Base-by-base conservation (phyloP, 2,329 filamentous ascomycete species). In the Coniochaeta hoffmannii region DNA sequence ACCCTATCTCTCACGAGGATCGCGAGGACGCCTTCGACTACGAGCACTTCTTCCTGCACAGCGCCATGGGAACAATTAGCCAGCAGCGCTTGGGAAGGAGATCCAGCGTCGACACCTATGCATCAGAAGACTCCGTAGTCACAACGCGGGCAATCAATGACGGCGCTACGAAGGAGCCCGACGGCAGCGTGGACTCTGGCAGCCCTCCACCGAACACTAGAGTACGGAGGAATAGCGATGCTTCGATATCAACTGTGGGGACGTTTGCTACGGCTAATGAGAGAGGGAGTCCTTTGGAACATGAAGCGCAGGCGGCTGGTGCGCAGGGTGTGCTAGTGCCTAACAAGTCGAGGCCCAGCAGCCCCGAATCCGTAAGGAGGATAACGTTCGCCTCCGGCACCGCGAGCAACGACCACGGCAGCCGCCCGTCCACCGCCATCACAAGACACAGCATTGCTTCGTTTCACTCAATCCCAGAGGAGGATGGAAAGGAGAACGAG, bases 11-110 rank as follows among this genome's bases (percentile, higher is more conserved):
- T 0, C 93, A 97, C 65, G 93, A 97, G 72, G 91, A 97, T 68
- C 88, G 93, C 19, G 86, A 92, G 61, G 93, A 97, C 69, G 92
- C 92, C 1, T 97, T 97, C 65, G 93, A 97, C 68, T 97, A 97
- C 60, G 89, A 96, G 69, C 87, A 96, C 67, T 97, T 97, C 72
- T 96, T 96, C 69, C 78, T 97, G 14, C 91, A 97, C 69, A 96
- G 90, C 62, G 90, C 91, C 11, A 86, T 97, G 80, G 91, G 90
- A 6, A 90, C 81, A 2, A 86, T 90, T 65, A 85, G 80, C 61
- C 75, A 78, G 56, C 74, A 75, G 57, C 71, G 74, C n/a, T 69
- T 79, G 56, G 67, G 66, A 5, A 68, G 73, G 36, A 70, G 75
- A 55, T 69, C 64, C 6, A 83, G 82, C 61, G 69, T 66, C 41